phyloP scores from a whole-genome alignment of 1,284 basidiomycete genomes.

The Ustilago trichophora region DNA sequence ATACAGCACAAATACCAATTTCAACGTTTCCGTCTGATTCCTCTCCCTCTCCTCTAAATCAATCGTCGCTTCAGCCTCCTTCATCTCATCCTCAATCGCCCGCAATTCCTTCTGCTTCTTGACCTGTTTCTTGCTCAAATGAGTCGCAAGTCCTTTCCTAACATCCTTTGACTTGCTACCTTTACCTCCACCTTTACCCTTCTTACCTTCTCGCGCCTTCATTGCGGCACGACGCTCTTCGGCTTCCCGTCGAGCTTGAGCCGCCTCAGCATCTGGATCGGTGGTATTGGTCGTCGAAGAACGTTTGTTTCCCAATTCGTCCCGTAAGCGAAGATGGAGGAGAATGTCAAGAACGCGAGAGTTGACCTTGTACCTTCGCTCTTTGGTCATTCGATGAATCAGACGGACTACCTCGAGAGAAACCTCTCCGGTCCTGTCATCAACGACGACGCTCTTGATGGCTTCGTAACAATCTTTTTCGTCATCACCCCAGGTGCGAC shows the following conservation, averaged over 20 bases:
- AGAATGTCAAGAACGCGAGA: conserved; percentile 87
- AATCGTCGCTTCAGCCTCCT: conserved; percentile 84
- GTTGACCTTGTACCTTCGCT: conserved; percentile 87
- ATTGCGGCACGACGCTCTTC: conserved; percentile 63
- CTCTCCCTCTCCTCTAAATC: conserved; percentile 87
- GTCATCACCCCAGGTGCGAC: conserved; percentile 70
- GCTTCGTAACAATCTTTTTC: conserved; percentile 84
- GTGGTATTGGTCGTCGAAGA: conserved; percentile 72
- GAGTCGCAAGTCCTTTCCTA: conserved; percentile 57
- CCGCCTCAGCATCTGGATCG: conserved; percentile 72
- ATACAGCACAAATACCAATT: conserved; percentile 96
- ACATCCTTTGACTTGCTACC: conserved; percentile 41
- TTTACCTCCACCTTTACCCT: conserved; percentile 66
- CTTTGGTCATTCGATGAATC: conserved; percentile 95
- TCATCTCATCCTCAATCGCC: conserved; percentile 63
- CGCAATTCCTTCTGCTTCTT: conserved; percentile 58
- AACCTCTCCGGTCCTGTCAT: conserved; percentile 79
- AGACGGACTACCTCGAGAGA: conserved; percentile 90
- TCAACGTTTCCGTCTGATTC: conserved; percentile 96
- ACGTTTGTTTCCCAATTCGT: conserved; percentile 79
- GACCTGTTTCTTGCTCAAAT: conserved; percentile 61
- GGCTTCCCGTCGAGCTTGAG: conserved; percentile 68
- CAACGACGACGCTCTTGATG: conserved; percentile 80
- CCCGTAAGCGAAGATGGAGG: conserved; percentile 84
- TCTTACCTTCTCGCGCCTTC: conserved; percentile 42